These are phyloP conservation scores for Aspergillus japonicus DNA, from an alignment of 2,329 filamentous ascomycete species.

Conservation along the genomic window DNA sequence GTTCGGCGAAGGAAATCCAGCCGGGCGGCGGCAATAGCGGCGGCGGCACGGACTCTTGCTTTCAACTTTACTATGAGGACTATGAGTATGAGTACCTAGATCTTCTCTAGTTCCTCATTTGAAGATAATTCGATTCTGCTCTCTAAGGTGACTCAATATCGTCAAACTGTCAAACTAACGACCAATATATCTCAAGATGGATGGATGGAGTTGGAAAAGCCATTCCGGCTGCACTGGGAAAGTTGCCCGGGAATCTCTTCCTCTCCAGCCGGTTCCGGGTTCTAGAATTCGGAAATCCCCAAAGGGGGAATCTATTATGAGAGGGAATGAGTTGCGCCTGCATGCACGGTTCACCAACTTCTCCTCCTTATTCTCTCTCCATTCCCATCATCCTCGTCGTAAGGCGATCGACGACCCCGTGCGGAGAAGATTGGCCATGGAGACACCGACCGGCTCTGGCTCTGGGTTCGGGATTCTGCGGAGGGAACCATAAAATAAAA, in stretches of 20 bases:
- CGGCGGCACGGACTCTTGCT: conserved; percentile 16
- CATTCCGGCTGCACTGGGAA: background rate
- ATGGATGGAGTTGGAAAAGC: too few species aligned
- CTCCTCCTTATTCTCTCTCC: background rate
- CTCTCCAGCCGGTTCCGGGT: background rate
- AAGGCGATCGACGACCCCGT: background rate
- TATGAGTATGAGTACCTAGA: too few species aligned
- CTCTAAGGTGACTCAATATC: too few species aligned
- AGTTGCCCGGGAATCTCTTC: background rate
- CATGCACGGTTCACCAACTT: background rate
- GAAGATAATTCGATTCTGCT: too few species aligned
- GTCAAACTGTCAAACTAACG: too few species aligned
- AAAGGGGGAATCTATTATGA: background rate
- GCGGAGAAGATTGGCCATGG: conserved; percentile 6
- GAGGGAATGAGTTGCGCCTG: background rate
- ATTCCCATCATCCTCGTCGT: background rate
- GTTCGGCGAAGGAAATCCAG: conserved; percentile 19
- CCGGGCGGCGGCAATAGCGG: conserved; percentile 26
- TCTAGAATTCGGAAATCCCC: background rate
- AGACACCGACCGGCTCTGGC: background rate
- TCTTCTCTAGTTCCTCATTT: too few species aligned
- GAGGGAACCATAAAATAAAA: conserved; percentile 2
- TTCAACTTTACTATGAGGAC: background rate
- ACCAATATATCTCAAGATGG: too few species aligned
- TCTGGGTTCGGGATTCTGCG: conserved; percentile 10